phyloP scores from a whole-genome alignment of 2,329 filamentous ascomycete species.

The Claviceps maximensis region DNA sequence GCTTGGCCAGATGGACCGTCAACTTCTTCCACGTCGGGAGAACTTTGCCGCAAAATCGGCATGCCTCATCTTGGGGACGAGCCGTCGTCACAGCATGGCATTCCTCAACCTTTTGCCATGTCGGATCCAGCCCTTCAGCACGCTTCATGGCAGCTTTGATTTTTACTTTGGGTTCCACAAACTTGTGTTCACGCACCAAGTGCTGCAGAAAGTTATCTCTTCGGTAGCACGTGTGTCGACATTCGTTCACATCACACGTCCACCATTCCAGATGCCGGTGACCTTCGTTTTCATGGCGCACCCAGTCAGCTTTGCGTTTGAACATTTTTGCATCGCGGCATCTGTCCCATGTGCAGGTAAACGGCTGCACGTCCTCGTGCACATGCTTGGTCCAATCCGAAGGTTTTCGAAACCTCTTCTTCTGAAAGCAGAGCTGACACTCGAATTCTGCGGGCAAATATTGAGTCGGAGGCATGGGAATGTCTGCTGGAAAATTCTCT shows the following conservation, averaged over 20 bases:
- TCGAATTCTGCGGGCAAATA: constrained; percentile 78
- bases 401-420: constrained; percentile 77
- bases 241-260: constrained; percentile 71
- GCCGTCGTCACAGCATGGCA: constrained; percentile 59
- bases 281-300: constrained; percentile 83
- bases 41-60: constrained; percentile 71
- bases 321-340: constrained; percentile 83
- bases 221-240: constrained; percentile 68
- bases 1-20: constrained; percentile 83
- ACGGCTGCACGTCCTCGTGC: constrained; percentile 84
- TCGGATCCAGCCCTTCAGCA: constrained; percentile 43
- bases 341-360: constrained; percentile 78
- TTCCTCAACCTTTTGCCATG: constrained; percentile 65
- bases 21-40: constrained; percentile 86
- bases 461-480: constrained; percentile 67
- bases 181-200: constrained; percentile 81
- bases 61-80: constrained; percentile 62
- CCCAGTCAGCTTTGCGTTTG: constrained; percentile 93
- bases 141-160: constrained; percentile 55
- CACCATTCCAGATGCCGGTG: constrained; percentile 87
- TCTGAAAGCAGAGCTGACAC: constrained; percentile 74
- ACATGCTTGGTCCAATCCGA: constrained; percentile 97
- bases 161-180: constrained; percentile 68
- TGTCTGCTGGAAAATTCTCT: constrained; percentile 66
- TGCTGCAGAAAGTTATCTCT: constrained; percentile 92